Percentiles rank a stretch among this genome's conserved stretches.
phyloP scores from a whole-genome alignment of 2,329 filamentous ascomycete genomes.

The Bipolaris victoriae region DNA sequence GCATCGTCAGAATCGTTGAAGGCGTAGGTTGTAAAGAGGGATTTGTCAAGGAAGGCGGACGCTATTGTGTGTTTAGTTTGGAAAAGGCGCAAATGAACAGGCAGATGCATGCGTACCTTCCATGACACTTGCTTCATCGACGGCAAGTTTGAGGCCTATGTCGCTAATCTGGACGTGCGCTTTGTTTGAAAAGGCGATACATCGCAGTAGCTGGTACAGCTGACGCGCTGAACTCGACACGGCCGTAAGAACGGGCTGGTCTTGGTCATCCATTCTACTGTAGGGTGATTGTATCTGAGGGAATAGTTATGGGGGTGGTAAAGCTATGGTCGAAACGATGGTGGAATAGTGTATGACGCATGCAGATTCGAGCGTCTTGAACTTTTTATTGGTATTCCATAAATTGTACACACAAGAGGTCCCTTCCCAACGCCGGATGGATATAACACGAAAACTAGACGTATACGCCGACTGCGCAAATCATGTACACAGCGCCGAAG shows the following conservation, averaged over 20 bases:
- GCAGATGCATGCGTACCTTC: slow-evolving; percentile 66
- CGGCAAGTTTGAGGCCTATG: slow-evolving; percentile 84
- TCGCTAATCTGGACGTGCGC: slow-evolving; percentile 78
- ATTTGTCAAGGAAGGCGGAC: slow-evolving; percentile 83
- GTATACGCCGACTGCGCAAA: slow-evolving; percentile 98
- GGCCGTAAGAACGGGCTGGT: slow-evolving; percentile 70
- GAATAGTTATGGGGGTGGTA: not conserved
- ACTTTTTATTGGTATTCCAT: slow-evolving; percentile 49
- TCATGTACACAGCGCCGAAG: slow-evolving; percentile 96
- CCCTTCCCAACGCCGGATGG: slow-evolving; percentile 36
- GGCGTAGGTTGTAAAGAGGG: slow-evolving; percentile 84
- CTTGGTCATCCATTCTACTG: slow-evolving; percentile 38
- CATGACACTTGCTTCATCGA: slow-evolving; percentile 87
- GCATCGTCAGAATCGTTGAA: slow-evolving; percentile 59
- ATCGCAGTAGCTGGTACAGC: slow-evolving; percentile 69
- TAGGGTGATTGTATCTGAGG: slow-evolving; percentile 5
- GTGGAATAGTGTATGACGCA: slow-evolving; percentile 7
- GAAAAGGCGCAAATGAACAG: not conserved
- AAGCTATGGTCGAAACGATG: not conserved
- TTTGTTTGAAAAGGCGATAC: slow-evolving; percentile 66
- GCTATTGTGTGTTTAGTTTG: slow-evolving; percentile 52
- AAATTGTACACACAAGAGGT: slow-evolving; percentile 42
- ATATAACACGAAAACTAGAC: slow-evolving; percentile 64
- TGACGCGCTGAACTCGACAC: slow-evolving; percentile 79
- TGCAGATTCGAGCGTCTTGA: slow-evolving; percentile 27